phyloP scores from a whole-genome alignment of 306 rosid genomes.

The Gastrolobium bilobum region DNA sequence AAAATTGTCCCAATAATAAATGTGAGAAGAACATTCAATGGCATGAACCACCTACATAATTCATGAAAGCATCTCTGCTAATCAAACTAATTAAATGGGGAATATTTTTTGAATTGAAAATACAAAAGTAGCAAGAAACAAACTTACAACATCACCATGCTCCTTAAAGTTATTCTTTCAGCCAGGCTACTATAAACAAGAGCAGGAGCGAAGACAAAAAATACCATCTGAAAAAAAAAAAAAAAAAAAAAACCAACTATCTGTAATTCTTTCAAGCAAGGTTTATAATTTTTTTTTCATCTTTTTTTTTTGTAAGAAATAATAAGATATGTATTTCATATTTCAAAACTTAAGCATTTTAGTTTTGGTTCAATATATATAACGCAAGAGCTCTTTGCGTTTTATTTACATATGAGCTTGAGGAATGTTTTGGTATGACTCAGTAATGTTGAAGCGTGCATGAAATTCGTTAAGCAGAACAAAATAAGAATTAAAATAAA shows the following conservation, averaged over 20 bases:
- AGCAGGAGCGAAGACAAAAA: constrained; percentile 46
- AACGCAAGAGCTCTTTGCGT: too few species aligned
- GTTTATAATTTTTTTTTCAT: too few species aligned
- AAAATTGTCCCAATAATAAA: constrained; percentile 43
- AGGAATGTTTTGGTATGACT: too few species aligned
- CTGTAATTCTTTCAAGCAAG: too few species aligned
- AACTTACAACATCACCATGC: constrained; percentile 33
- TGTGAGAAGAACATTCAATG: constrained; percentile 49
- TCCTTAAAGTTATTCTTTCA: constrained; percentile 26
- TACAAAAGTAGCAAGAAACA: not conserved
- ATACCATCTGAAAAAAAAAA: constrained; percentile 38
- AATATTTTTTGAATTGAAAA: not conserved
- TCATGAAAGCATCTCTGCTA: constrained; percentile 10
- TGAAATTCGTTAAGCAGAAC: too few species aligned
- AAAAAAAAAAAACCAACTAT: not conserved
- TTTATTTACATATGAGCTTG: too few species aligned
- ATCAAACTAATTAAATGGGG: not conserved
- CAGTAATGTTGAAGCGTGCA: too few species aligned
- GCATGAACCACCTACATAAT: constrained; percentile 55
- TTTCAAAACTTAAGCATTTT: too few species aligned
- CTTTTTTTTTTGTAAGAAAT: too few species aligned
- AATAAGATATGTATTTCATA: too few species aligned
- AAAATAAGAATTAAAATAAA: too few species aligned
- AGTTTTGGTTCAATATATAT: too few species aligned
- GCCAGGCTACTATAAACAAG: constrained; percentile 46